phyloP scores from a whole-genome alignment of 495 filamentous ascomycete genomes.

The Daldinia childiae region DNA sequence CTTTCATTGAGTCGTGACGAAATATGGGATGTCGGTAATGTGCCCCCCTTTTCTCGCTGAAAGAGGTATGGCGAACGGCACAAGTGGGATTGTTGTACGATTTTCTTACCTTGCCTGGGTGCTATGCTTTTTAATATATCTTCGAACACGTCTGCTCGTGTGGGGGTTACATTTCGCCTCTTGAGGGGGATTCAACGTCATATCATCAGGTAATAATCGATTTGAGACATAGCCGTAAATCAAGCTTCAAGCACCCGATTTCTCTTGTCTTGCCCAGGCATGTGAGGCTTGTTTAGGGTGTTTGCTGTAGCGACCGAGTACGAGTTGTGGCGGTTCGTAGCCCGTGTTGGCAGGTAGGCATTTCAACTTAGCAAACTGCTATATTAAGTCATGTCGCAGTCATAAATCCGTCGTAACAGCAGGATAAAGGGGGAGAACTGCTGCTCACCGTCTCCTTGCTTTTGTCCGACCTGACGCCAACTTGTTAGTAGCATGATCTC shows the following conservation, averaged over 20 bases:
- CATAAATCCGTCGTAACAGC: slow-evolving; percentile 5
- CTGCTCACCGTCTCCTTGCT: background rate
- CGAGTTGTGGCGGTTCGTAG: background rate
- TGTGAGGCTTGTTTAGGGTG: slow-evolving; percentile 1
- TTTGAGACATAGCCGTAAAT: slow-evolving; percentile 25
- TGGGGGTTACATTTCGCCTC: slow-evolving; percentile 40
- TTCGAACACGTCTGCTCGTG: slow-evolving; percentile 22
- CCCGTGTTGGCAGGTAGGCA: background rate
- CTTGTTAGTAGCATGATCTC: slow-evolving; percentile 11
- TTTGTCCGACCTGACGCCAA: slow-evolving; percentile 8
- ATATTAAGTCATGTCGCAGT: slow-evolving; percentile 16
- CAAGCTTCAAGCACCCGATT: slow-evolving; percentile 21
- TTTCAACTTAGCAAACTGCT: background rate
- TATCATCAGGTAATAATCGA: slow-evolving; percentile 23
- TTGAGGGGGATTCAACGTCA: slow-evolving; percentile 36
- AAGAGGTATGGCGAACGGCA: slow-evolving; percentile 3
- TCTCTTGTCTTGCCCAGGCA: slow-evolving; percentile 8
- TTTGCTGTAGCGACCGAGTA: slow-evolving; percentile 7
- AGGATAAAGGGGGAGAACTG: slow-evolving; percentile 3
- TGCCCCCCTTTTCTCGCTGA: slow-evolving; percentile 1
- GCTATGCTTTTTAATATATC: slow-evolving; percentile 28
- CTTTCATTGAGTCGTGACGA: background rate
- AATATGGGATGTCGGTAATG: no score
- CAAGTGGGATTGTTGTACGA: slow-evolving; percentile 14
- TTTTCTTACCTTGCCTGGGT: slow-evolving; percentile 25